These are phyloP conservation scores for Colletotrichum paranaense DNA, from an alignment of 2,329 filamentous ascomycete genomes.

Conservation along the genomic window DNA sequence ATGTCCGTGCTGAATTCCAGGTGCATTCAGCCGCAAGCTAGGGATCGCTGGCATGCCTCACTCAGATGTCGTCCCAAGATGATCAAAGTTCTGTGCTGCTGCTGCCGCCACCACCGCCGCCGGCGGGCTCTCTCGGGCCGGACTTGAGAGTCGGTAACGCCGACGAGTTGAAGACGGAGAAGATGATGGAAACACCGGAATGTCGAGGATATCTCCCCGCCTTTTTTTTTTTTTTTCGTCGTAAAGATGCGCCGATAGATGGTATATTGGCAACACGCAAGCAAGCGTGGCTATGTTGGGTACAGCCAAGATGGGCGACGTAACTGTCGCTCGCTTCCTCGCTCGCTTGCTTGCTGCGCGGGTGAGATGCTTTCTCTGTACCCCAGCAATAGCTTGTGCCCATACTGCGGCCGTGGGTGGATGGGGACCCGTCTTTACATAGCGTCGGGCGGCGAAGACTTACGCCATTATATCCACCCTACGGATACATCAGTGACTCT, in stretches of 20 bases:
- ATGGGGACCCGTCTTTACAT: background rate
- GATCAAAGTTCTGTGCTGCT: background rate
- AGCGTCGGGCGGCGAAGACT: constrained; percentile 22
- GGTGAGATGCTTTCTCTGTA: background rate
- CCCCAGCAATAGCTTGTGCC: background rate
- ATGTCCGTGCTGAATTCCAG: constrained; percentile 15
- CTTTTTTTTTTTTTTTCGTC: background rate
- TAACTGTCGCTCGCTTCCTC: background rate
- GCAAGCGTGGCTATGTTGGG: constrained; percentile 29
- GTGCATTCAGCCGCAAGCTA: constrained; percentile 31
- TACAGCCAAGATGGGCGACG: constrained; percentile 22
- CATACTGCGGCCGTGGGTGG: background rate
- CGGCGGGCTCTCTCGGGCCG: background rate
- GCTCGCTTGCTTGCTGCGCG: background rate
- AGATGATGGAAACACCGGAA: background rate
- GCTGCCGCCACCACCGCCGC: no score
- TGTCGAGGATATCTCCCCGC: background rate
- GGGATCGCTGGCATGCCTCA: constrained; percentile 19
- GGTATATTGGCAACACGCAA: constrained; percentile 28
- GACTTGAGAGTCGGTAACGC: background rate
- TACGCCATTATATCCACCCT: constrained; percentile 29
- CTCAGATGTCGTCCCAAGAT: constrained; percentile 16
- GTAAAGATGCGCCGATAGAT: background rate
- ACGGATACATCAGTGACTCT: constrained; percentile 9
- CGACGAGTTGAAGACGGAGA: background rate